Evolutionary conservation across 768 basidiomycete genomes (phyloP), one percentile per base, ranked within the genome.

Genomic region (Baorangia bicolor): DNA sequence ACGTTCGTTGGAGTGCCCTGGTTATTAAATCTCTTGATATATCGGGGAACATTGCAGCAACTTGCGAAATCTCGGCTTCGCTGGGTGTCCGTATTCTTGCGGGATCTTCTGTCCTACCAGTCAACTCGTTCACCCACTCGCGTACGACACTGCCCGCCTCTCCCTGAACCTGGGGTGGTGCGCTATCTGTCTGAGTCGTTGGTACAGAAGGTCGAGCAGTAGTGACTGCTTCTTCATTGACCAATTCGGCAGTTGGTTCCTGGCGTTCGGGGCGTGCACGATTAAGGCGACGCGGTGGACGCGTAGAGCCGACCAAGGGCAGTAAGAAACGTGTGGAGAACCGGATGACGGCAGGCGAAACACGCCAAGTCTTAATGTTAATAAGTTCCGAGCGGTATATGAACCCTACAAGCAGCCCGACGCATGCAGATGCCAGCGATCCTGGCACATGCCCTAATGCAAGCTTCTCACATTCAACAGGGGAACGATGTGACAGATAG

Each of bases 31-130:
- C 88, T 45, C 92, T 78, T 35, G 82, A 80, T 28, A 90, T 65
- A 66, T 89, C 83, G 21, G 94, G 93, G 67, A 97, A 97, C 88
- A 97, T 94, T 46, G 73, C 78, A 43, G 82, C 81, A 51, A 95
- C 64, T 44, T 90, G 84, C 9, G 76, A 69, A 49, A 95, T 89
- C 71, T 96, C 94, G 27, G 81, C 76, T 34, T 92, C 89, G 25
- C 80, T 79, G 2, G 92, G 89, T 12, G 85, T 84, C 39, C 90
- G 79, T 49, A 90, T 78, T 21, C 85, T 83, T 30, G 81, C 77
- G 20, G 78, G 74, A 42, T 80, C 78, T 20, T 81, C 82, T 28
- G 78, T 69, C 52, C 85, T 72, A 6, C 90, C 89, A 2, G 89
- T 90, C 61, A 93, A 70, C 60, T 90, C 89, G 55, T 90, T 78